phyloP scores from a whole-genome alignment of 768 basidiomycete species.

The Lactarius tabidus region DNA sequence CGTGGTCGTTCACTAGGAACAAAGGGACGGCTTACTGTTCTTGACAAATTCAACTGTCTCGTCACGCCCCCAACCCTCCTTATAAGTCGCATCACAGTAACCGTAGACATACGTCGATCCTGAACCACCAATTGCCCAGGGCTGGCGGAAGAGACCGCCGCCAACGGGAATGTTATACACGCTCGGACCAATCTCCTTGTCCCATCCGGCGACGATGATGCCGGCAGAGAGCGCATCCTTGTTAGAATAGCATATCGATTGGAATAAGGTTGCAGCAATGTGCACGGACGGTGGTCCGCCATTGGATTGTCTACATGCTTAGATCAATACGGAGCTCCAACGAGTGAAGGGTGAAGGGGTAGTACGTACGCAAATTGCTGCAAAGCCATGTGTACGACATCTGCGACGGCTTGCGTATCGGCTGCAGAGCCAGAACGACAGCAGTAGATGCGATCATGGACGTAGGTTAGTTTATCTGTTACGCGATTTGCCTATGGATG shows the following conservation, averaged over 20 bases:
- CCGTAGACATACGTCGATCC: constrained; percentile 99
- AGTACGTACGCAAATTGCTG: constrained; percentile 65
- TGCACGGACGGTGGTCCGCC: constrained; percentile 74
- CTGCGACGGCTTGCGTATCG: constrained; percentile 96
- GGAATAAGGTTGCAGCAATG: constrained; percentile 77
- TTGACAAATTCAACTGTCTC: constrained; percentile 92
- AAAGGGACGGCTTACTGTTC: constrained; percentile 70
- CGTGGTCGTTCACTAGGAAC: not conserved
- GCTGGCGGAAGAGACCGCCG: constrained; percentile 93
- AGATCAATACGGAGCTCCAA: not conserved
- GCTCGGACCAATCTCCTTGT: constrained; percentile 82
- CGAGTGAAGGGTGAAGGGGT: not conserved
- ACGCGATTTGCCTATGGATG: constrained; percentile 86
- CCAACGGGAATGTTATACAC: constrained; percentile 98
- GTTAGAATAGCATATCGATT: constrained; percentile 87
- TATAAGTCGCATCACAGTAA: constrained; percentile 97
- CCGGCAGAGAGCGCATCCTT: constrained; percentile 87
- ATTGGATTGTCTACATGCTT: constrained; percentile 39
- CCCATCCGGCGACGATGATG: constrained; percentile 99
- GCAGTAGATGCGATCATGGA: constrained; percentile 98
- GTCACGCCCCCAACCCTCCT: constrained; percentile 86
- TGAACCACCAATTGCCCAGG: constrained; percentile 98
- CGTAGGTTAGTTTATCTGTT: constrained; percentile 94
- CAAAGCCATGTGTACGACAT: constrained; percentile 78
- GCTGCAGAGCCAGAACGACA: constrained; percentile 98